A percentile compares a stretch with the other conserved stretches of the same genome.
Evolutionary conservation across 179 eudicot species (phyloP).

Genomic region (Monotropa hypopitys): DNA sequence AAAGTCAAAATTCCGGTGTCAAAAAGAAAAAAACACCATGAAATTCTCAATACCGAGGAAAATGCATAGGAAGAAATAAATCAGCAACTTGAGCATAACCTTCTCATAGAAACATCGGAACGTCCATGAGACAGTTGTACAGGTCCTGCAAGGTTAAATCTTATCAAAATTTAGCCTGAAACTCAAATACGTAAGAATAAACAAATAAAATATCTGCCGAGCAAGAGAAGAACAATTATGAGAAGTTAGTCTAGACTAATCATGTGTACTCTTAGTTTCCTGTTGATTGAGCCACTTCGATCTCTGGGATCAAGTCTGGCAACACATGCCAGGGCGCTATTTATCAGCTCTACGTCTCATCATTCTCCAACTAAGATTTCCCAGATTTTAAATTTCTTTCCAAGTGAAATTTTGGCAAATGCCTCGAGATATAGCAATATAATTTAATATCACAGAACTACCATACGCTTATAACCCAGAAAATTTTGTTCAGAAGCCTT

Average conservation of each 20-base stretch:
- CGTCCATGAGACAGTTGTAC: constrained; percentile 55
- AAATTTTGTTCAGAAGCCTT: neutral
- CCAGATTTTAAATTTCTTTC: constrained; percentile 1
- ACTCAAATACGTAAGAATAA: neutral
- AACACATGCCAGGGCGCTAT: too few relatives aligned
- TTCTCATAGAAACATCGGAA: constrained; percentile 55
- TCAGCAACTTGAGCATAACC: constrained; percentile 20
- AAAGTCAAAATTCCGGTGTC: neutral
- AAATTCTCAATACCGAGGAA: neutral
- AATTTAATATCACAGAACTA: neutral
- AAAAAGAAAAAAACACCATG: neutral
- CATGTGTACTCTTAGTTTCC: neutral
- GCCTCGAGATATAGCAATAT: neutral
- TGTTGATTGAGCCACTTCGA: too few relatives aligned
- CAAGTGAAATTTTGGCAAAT: neutral
- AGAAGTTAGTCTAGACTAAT: neutral
- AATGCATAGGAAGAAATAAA: neutral
- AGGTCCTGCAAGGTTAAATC: constrained; percentile 33
- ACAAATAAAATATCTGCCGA: neutral
- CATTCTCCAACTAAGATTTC: too few relatives aligned
- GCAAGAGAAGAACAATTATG: neutral
- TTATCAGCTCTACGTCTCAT: too few relatives aligned
- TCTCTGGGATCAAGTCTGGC: too few relatives aligned
- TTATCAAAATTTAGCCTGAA: neutral
- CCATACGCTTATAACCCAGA: neutral